A percentile compares a stretch with the other conserved stretches of the same genome.
phyloP scores from a whole-genome alignment of 768 basidiomycete genomes.

The Phanerodontia chrysosporium region DNA sequence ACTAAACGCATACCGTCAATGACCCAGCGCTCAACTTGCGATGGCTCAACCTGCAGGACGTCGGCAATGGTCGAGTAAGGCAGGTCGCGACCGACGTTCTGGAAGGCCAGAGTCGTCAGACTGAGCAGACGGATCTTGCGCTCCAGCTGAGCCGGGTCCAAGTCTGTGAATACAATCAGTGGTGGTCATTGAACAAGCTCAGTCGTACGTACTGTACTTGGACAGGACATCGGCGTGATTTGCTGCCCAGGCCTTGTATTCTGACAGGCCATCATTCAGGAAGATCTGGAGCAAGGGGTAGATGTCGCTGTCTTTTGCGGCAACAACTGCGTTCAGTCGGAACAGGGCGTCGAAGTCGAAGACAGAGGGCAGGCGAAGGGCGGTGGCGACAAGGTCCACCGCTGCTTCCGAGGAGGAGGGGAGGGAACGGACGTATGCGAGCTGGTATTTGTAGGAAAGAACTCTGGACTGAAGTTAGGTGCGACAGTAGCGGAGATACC shows the following conservation, averaged over 20 bases:
- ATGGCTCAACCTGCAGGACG: conserved; percentile 56
- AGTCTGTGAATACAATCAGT: conserved; percentile 34
- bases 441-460: conserved; percentile 59
- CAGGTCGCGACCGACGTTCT: conserved; percentile 70
- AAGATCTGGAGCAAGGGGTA: conserved; percentile 77
- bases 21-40: conserved; percentile 80
- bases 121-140: conserved; percentile 77
- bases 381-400: conserved; percentile 55
- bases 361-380: conserved; percentile 58
- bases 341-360: conserved; percentile 83
- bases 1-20: conserved; percentile 62
- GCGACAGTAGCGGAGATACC: not conserved
- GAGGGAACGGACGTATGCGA: conserved; percentile 59
- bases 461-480: conserved; percentile 34
- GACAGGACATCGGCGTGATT: conserved; percentile 45
- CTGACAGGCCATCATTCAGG: conserved; percentile 55
- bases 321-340: conserved; percentile 68
- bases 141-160: conserved; percentile 58
- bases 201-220: conserved; percentile 44
- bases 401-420: conserved; percentile 54
- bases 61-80: conserved; percentile 67
- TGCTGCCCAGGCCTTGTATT: conserved; percentile 59
- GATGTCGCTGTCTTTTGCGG: conserved; percentile 62
- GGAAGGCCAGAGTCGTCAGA: conserved; percentile 72
- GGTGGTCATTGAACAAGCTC: not conserved